Conservation (phyloP, 2,329 filamentous ascomycete genomes). For the Claviceps quebecensis region DNA sequence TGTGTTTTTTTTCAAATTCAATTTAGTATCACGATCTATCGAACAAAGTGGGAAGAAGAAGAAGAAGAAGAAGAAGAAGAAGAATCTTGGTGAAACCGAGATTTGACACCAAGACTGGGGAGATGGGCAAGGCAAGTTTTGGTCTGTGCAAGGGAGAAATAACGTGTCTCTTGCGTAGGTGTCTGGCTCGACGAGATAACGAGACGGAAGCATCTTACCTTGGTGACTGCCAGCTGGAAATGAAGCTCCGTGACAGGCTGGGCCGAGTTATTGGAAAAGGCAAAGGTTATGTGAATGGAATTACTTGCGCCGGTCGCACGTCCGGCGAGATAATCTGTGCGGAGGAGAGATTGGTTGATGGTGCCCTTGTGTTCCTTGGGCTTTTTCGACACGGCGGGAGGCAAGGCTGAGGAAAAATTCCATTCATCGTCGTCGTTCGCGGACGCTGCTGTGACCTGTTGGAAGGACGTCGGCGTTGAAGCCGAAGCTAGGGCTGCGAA, state of each 20-base stretch:
- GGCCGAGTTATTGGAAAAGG: slow-evolving; percentile 70
- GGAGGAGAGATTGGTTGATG: slow-evolving; percentile 56
- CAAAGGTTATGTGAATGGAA: slow-evolving; percentile 55
- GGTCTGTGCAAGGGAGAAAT: too few relatives aligned
- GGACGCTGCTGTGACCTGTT: slow-evolving; percentile 15
- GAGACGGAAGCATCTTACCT: slow-evolving; percentile 37
- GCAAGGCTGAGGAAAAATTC: slow-evolving; percentile 81
- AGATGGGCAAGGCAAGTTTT: too few relatives aligned
- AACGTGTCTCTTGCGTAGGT: too few relatives aligned
- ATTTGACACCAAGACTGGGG: too few relatives aligned
- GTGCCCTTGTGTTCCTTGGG: slow-evolving; percentile 49
- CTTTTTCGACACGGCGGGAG: slow-evolving; percentile 37
- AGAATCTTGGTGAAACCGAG: neutral
- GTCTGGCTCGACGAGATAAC: too few relatives aligned
- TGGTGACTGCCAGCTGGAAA: slow-evolving; percentile 87
- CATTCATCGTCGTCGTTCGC: slow-evolving; percentile 84
- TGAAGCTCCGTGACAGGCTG: slow-evolving; percentile 66
- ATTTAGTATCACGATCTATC: neutral
- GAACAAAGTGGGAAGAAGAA: neutral
- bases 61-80: too few relatives aligned
- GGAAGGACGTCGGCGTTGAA: slow-evolving; percentile 13
- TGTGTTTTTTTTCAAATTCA: slow-evolving; percentile 19
- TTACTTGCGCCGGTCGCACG: slow-evolving; percentile 39
- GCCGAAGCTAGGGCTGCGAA: slow-evolving; percentile 34
- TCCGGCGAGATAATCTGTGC: slow-evolving; percentile 59